These are phyloP conservation scores for Elongisporangium undulatum DNA, from an alignment of 352 stramenopile species.

Conservation along the genomic window DNA sequence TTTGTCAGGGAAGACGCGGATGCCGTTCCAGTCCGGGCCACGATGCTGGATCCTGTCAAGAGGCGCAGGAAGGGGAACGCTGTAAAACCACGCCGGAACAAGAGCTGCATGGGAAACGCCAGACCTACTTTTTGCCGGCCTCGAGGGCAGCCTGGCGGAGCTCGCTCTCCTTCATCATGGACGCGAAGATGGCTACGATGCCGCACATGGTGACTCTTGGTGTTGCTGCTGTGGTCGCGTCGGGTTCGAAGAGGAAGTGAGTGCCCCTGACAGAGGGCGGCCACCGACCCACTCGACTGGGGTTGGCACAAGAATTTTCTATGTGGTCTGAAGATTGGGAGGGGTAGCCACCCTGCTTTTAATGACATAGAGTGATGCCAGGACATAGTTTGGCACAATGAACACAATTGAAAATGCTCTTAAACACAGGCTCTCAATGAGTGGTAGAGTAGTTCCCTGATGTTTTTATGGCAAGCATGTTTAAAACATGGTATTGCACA, in stretches of 20 bases:
- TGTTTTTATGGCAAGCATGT: neutral
- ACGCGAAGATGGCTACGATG: slow-evolving; percentile 98
- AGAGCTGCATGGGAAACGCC: neutral
- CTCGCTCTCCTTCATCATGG: slow-evolving; percentile 89
- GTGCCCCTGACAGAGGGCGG: neutral
- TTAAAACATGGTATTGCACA: neutral
- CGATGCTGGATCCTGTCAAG: slow-evolving; percentile 89
- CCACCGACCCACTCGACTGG: neutral
- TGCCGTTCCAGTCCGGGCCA: slow-evolving; percentile 95
- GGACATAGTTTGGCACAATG: too few relatives aligned
- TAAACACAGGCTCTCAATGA: neutral
- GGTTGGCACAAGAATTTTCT: neutral
- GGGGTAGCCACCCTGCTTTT: neutral
- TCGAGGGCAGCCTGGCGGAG: slow-evolving; percentile 93
- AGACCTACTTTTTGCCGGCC: slow-evolving; percentile 85
- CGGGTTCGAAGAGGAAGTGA: neutral
- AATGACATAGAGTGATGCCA: neutral
- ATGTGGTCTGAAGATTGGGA: neutral
- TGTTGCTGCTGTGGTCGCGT: neutral
- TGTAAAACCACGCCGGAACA: slow-evolving; percentile 1
- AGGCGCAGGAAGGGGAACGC: neutral
- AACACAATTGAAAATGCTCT: neutral
- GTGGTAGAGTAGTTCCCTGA: neutral
- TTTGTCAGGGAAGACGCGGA: slow-evolving; percentile 72
- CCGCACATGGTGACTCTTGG: slow-evolving; percentile 88